phyloP scores from a whole-genome alignment of 805 yeast species.

The Wickerhamomyces canadensis region DNA sequence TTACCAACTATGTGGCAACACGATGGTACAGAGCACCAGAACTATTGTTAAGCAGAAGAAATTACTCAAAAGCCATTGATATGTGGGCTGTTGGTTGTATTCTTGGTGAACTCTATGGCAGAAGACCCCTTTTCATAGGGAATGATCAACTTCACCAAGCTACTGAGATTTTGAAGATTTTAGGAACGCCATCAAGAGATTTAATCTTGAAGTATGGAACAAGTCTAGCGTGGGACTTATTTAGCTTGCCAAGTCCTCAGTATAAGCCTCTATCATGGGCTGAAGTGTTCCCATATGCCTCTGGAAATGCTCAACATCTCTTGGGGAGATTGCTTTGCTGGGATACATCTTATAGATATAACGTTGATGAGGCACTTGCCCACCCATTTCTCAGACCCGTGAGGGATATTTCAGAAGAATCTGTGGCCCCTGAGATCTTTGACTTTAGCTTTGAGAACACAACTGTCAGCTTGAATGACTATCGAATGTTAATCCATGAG shows the following conservation, averaged over 20 bases:
- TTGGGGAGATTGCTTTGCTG: slow-evolving; percentile 55
- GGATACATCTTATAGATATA: slow-evolving; percentile 51
- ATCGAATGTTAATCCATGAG: slow-evolving; percentile 42
- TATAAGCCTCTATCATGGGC: slow-evolving; percentile 42
- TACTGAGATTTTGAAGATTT: slow-evolving; percentile 55
- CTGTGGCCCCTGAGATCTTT: slow-evolving; percentile 42
- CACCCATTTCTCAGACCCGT: slow-evolving; percentile 52
- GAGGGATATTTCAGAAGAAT: slow-evolving; percentile 53
- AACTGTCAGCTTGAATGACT: slow-evolving; percentile 33
- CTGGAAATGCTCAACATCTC: slow-evolving; percentile 43
- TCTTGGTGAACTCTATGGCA: slow-evolving; percentile 74
- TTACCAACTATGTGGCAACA: slow-evolving; percentile 87
- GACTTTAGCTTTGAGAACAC: slow-evolving; percentile 62
- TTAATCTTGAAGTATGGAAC: slow-evolving; percentile 41
- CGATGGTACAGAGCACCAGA: slow-evolving; percentile 97
- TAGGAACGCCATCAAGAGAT: slow-evolving; percentile 64
- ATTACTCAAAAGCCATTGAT: slow-evolving; percentile 69
- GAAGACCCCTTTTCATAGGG: slow-evolving; percentile 79
- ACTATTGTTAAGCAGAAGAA: slow-evolving; percentile 54
- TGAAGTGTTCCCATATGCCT: slow-evolving; percentile 58
- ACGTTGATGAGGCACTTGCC: slow-evolving; percentile 49
- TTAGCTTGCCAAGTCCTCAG: slow-evolving; percentile 38
- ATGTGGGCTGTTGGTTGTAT: slow-evolving; percentile 95
- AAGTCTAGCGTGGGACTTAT: slow-evolving; percentile 40
- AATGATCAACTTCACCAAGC: slow-evolving; percentile 67